These are phyloP conservation scores for Ajuga chamaepitys DNA, from an alignment of 257 asterid genomes.

Conservation along the genomic window DNA sequence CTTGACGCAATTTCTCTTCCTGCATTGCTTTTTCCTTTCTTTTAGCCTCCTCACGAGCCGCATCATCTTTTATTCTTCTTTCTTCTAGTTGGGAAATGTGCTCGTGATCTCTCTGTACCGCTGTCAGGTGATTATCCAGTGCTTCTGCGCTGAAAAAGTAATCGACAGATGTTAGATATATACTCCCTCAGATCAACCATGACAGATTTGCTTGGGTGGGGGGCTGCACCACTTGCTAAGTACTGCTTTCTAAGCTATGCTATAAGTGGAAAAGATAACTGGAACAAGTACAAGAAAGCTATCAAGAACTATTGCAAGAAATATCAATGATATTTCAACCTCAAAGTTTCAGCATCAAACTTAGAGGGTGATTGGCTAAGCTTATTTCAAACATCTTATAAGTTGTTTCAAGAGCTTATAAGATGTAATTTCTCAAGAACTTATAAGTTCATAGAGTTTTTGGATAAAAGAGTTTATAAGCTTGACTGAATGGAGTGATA, in stretches of 20 bases:
- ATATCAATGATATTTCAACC: no score
- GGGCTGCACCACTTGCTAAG: not conserved
- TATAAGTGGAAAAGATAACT: not conserved
- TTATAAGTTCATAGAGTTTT: no score
- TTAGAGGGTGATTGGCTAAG: no score
- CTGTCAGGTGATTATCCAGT: slow-evolving; percentile 81
- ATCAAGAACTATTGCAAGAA: no score
- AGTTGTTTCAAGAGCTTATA: no score
- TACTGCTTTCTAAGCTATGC: not conserved
- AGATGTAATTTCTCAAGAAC: no score
- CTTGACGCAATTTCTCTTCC: slow-evolving; percentile 68
- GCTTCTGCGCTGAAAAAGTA: slow-evolving; percentile 68
- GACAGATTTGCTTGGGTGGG: not conserved
- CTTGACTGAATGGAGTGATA: no score
- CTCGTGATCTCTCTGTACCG: slow-evolving; percentile 84
- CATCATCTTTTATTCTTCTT: slow-evolving; percentile 82
- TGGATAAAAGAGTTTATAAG: no score
- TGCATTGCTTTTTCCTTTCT: slow-evolving; percentile 59
- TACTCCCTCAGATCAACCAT: slow-evolving; percentile 6
- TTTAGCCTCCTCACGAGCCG: slow-evolving; percentile 83
- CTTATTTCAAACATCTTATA: no score
- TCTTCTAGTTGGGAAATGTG: slow-evolving; percentile 87
- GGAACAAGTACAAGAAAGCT: not conserved
- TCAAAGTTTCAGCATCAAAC: no score
- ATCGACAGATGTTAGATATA: slow-evolving; percentile 21